Base-by-base conservation (phyloP, 2,329 filamentous ascomycete genomes). In the Penicillium sclerotigenum region DNA sequence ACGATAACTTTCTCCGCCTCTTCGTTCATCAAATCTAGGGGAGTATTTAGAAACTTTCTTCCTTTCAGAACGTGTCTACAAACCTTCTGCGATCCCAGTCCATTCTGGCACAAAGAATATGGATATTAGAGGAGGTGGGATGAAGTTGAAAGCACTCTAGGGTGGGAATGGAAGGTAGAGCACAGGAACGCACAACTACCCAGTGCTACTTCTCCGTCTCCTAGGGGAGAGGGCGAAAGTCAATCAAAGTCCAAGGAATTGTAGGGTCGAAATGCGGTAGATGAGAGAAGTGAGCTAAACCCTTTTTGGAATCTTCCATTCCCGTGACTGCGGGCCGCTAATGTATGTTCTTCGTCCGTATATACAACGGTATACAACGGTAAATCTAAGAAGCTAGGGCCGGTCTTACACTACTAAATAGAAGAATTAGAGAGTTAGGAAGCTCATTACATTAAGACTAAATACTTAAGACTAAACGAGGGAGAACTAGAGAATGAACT, bases 61-160 rank as follows among this genome's bases (percentile, higher is more conserved):
- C 16, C 22, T 29, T 34, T 40, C 18, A 37, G n/a, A 24, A n/a
- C 36, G 11, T 26, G 40, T 33, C 42, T 54, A 65, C 71, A 58
- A 62, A 77, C 75, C 75, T 77, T 71, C 75, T 74, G 57, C 75
- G 71, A 68, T 75, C 74, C 65, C 75, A 70, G 56, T 76, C 74
- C 70, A 76, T 75, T 29, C 41, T 55, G 5, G 34, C 41, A 43
- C 22, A 38, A n/a, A 47, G 10, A 11, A 20, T 36, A 22, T 33
- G 28, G 28, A 40, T 33, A 36, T n/a, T 22, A 20, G 31, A 28
- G 11, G 22, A 13, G 16, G 10, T 20, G 10, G 31, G n/a, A 18
- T 29, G 31, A 42, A 22, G 29, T 24, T 8, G 37, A 24, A 31
- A 33, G 18, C n/a, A 28, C n/a, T 14, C 37, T 8, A 7, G 26